Evolutionary conservation across 2,329 filamentous ascomycete species (phyloP), one percentile per base, ranked within the genome.

Genomic region (Trichoderma sp.): DNA sequence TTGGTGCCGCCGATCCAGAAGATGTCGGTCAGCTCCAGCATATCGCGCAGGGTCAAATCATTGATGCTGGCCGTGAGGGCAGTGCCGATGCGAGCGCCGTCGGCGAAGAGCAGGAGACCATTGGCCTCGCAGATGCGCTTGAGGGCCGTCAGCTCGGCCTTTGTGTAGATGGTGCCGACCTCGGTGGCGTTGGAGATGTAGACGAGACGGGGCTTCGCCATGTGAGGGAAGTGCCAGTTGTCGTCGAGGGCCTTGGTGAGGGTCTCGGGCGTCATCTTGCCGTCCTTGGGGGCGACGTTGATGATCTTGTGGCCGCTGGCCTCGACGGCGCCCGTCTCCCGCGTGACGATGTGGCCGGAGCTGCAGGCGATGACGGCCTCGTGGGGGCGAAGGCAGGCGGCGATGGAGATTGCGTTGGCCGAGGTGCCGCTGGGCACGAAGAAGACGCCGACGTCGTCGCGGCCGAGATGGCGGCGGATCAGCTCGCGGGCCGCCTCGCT

Each of bases 1-100:
- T 84, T 84, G 5, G 82, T 84, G 0, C 82, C 82, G 3, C 82
- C 82, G 44, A 84, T 83, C 82, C 82, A 84, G 72, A 84, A 84
- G 21, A 84, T 81, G 63, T 84, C 82, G 0, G 79, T 81, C 47
- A 82, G 68, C 5, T 81, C 77, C 1, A 82, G 70, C 6, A 84
- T 71, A 61, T 84, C 82, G 0, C 69, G 68, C 5, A 82, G 73
- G 0, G 76, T 78, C 71, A 83, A 70, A 63, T 82, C 79, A 45
- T 80, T 82, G 24, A 70, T 72, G 10, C 69, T 71, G 0, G 81
- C 80, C 1, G 78, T 75, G 12, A 84, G 69, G 0, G 81, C 82
- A 1, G 75, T 70, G 2, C 77, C 77, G 19, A 83, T 77, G 1
- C 82, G 77, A 0, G 82, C 82, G 0, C 82, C 82, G 44, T 84